Evolutionary conservation across 2,329 filamentous ascomycete species (phyloP), one percentile per base, ranked within the genome.

Genomic region (Phaeosphaeriaceae sp.): DNA sequence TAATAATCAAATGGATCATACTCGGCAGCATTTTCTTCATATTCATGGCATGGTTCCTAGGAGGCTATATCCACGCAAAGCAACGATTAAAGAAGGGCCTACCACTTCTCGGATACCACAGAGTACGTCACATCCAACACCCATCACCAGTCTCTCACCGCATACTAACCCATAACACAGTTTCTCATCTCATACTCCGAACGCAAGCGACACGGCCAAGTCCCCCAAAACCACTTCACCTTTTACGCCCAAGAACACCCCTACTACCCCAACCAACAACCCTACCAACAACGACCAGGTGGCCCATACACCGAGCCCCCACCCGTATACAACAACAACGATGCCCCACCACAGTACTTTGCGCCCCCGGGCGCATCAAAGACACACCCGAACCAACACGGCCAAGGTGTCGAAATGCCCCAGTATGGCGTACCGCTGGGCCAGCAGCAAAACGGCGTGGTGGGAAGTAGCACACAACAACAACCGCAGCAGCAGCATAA

Each of bases 31-130:
- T 93, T 57, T 77, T 89, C 61, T 50, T 80, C 46, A 47, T 85
- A 51, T 73, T 90, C 63, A 69, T 84, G 43, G 62, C 79, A 34
- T 90, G 86, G 78, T 77, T 92, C 63, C 58, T 89, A 45, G 78
- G 83, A 50, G 88, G 88, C 52, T 88, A 88, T 70, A 74, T 83
- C 38, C 90, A 93, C 73, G 90, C 89, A 37, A 83, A 83, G 68
- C 74, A 75, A 37, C 81, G 90, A 38, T 78, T 92, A 56, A 79
- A 77, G 52, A 87, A 85, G 69, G 88, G 88, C 1, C 76, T 85
- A 30, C 77, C 79, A 15, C 87, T 89, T 13, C 73, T 92, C 29
- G 74, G 73, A 54, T 93, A 93, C 67, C 89, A 94, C 73, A 78
- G 86, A 46, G 72, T 75, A 67, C 17, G 68, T 61, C 16, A 23